Conservation (phyloP, 441 rosid genomes). For the Mallotus japonicus region DNA sequence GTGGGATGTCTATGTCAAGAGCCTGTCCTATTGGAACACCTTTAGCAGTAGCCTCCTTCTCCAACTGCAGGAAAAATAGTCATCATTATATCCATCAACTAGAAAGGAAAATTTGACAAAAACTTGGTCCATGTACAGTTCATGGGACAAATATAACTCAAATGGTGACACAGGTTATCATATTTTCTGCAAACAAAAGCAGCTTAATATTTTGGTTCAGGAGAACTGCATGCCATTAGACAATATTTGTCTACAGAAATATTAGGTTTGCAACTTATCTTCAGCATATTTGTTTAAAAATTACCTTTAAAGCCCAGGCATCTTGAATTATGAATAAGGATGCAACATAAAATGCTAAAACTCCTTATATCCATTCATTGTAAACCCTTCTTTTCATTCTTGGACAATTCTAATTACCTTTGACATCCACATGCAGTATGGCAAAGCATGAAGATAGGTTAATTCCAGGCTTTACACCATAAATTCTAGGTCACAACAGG, state of each 20-base stretch:
- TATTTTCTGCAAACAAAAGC: not conserved
- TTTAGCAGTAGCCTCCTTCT: slow-evolving; percentile 89
- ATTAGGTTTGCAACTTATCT: not conserved
- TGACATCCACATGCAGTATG: not conserved
- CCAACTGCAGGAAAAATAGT: slow-evolving; percentile 56
- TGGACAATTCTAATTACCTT: not conserved
- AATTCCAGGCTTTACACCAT: not conserved
- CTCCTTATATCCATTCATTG: not conserved
- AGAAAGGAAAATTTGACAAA: slow-evolving; percentile 17
- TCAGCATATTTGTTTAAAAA: not conserved
- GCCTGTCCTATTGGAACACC: slow-evolving; percentile 79
- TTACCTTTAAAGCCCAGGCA: not conserved
- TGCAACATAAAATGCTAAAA: not conserved
- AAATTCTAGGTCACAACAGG: not conserved
- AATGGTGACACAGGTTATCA: not conserved
- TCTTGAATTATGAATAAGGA: not conserved
- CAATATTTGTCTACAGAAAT: not conserved
- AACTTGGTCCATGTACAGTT: slow-evolving; percentile 2
- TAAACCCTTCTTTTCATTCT: not conserved
- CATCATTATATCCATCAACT: slow-evolving; percentile 12
- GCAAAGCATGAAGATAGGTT: not conserved
- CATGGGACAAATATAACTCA: not conserved
- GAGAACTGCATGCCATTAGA: not conserved
- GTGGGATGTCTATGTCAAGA: slow-evolving; percentile 84
- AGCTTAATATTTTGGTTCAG: not conserved